These are phyloP conservation scores for Pythium coloratum DNA, from an alignment of 352 stramenopile species.

Conservation along the genomic window DNA sequence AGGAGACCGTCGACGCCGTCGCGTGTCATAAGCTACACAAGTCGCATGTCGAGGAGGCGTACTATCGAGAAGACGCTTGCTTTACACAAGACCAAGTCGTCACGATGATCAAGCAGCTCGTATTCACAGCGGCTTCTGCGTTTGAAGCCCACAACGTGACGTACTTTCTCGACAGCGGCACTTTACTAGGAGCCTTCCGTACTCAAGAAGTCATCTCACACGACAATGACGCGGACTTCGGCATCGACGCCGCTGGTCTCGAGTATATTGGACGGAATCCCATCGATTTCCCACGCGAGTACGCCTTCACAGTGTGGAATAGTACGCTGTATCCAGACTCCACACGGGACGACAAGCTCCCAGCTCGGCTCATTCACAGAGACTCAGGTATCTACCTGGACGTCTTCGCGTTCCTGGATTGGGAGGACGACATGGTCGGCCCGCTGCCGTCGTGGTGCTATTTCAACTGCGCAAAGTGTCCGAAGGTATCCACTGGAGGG, in stretches of 20 bases:
- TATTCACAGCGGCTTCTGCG: slow-evolving; percentile 9
- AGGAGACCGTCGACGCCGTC: background rate
- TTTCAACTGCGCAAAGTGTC: slow-evolving; percentile 27
- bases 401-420: slow-evolving; percentile 35
- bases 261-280: slow-evolving; percentile 12
- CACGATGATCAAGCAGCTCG: slow-evolving; percentile 26
- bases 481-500: background rate
- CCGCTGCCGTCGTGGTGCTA: slow-evolving; percentile 31
- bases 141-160: slow-evolving; percentile 25
- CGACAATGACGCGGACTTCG: slow-evolving; percentile 35
- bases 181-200: slow-evolving; percentile 30
- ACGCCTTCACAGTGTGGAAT: slow-evolving; percentile 27
- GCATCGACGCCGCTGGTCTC: slow-evolving; percentile 23
- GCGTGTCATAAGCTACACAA: background rate
- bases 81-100: slow-evolving; percentile 16
- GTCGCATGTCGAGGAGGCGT: background rate
- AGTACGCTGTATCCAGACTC: slow-evolving; percentile 20
- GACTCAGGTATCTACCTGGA: slow-evolving; percentile 34
- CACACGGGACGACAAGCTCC: slow-evolving; percentile 28
- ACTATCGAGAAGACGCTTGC: slow-evolving; percentile 14
- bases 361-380: slow-evolving; percentile 25
- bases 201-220: slow-evolving; percentile 28
- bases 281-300: slow-evolving; percentile 22
- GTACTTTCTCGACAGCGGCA: slow-evolving; percentile 37
- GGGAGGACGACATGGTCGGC: slow-evolving; percentile 16